These are phyloP conservation scores for Imleria badia DNA, from an alignment of 768 basidiomycete genomes.

Conservation along the genomic window DNA sequence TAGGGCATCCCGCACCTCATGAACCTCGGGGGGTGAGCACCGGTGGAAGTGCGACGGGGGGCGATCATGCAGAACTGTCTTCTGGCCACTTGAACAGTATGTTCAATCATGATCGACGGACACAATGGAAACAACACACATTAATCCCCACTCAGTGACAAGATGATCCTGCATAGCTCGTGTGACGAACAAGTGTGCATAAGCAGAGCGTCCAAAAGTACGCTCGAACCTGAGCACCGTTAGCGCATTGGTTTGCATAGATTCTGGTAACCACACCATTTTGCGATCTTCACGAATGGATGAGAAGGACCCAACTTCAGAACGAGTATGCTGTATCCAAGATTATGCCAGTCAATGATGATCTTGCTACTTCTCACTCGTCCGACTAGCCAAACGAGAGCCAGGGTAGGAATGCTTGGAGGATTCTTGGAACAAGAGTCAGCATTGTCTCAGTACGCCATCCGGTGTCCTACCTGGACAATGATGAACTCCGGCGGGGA, in stretches of 20 bases:
- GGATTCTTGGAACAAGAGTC: slow-evolving; percentile 67
- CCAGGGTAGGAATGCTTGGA: slow-evolving; percentile 92
- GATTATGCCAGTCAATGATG: slow-evolving; percentile 99
- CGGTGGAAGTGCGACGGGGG: slow-evolving; percentile 84
- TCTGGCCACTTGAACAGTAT: slow-evolving; percentile 58
- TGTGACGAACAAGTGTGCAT: slow-evolving; percentile 93
- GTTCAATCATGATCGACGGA: slow-evolving; percentile 3
- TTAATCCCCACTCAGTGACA: slow-evolving; percentile 67
- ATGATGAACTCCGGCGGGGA: slow-evolving; percentile 81
- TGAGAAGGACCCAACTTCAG: slow-evolving; percentile 73
- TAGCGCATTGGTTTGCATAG: background rate
- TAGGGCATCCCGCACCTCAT: slow-evolving; percentile 55
- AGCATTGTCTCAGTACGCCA: background rate
- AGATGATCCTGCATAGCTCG: slow-evolving; percentile 78
- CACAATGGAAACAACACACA: slow-evolving; percentile 47
- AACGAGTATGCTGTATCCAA: slow-evolving; percentile 91
- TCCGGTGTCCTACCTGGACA: slow-evolving; percentile 67
- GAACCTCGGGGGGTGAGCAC: slow-evolving; percentile 65
- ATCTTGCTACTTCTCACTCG: slow-evolving; percentile 73
- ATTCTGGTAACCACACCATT: slow-evolving; percentile 50
- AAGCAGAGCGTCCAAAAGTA: slow-evolving; percentile 76
- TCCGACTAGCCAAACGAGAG: slow-evolving; percentile 75
- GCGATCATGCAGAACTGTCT: slow-evolving; percentile 81
- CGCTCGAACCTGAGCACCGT: slow-evolving; percentile 68
- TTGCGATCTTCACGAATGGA: slow-evolving; percentile 69